Evolutionary conservation across 140 eudicot species (phyloP).

Genomic region (Bidens hawaiensis): DNA sequence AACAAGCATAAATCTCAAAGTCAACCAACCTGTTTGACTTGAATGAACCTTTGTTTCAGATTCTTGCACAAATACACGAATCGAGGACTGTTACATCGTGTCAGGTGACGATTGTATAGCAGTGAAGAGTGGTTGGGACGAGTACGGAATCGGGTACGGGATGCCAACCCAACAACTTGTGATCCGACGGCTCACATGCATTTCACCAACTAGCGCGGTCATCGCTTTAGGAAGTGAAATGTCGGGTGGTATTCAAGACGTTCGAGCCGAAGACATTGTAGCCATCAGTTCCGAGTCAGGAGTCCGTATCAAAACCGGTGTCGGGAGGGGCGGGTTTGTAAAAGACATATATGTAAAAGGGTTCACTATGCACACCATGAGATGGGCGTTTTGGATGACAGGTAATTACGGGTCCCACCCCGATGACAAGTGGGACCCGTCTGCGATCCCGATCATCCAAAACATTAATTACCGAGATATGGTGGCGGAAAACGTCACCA

Average conservation of each 20-base stretch:
- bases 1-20: not conserved
- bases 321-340: constrained; percentile 82
- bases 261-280: constrained; percentile 75
- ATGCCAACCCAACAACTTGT: constrained; percentile 89
- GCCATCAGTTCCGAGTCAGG: constrained; percentile 88
- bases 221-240: constrained; percentile 97
- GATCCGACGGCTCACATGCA: constrained; percentile 87
- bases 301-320: constrained; percentile 78
- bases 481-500: constrained; percentile 81
- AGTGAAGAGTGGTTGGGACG: constrained; percentile 99
- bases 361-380: constrained; percentile 80
- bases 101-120: constrained; percentile 96
- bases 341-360: constrained; percentile 74
- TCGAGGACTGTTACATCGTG: constrained; percentile 94
- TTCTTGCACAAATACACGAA: constrained; percentile 83
- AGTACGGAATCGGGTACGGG: constrained; percentile 76
- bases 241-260: constrained; percentile 97
- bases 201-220: constrained; percentile 86
- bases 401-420: constrained; percentile 94
- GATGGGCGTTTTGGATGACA: constrained; percentile 95
- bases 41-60: constrained; percentile 37
- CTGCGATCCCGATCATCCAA: constrained; percentile 59
- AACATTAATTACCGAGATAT: constrained; percentile 78
- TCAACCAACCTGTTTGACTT: not conserved
- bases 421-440: constrained; percentile 69